phyloP scores from a whole-genome alignment of 129 eudicot genomes.

The Artemisia argyi region DNA sequence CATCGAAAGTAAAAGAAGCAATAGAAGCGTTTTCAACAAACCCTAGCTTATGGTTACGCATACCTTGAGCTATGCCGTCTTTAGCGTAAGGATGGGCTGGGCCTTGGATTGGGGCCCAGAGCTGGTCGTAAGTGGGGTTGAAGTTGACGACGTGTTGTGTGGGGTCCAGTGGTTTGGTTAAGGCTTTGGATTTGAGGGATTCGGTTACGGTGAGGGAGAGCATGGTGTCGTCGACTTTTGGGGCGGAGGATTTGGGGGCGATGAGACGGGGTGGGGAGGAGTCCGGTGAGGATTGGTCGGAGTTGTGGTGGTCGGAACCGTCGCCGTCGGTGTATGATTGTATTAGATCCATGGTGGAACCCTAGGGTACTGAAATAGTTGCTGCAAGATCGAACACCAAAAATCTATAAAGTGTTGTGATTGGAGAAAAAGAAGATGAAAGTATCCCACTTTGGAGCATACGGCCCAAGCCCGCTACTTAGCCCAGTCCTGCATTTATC shows the following conservation, averaged over 20 bases:
- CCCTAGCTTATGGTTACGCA: conserved; percentile 95
- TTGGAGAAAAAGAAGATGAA: too few relatives aligned
- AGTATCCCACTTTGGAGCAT: too few relatives aligned
- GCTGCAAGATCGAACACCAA: too few relatives aligned
- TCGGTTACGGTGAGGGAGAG: conserved; percentile 70
- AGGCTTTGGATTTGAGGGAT: conserved; percentile 38
- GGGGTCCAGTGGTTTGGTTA: conserved; percentile 75
- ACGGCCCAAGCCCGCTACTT: too few relatives aligned
- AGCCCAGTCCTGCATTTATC: too few relatives aligned
- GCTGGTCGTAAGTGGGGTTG: conserved; percentile 96
- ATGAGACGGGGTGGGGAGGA: conserved; percentile 74
- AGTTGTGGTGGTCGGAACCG: too few relatives aligned
- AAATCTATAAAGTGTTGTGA: too few relatives aligned
- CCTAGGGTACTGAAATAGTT: too few relatives aligned
- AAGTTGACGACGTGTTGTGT: conserved; percentile 75
- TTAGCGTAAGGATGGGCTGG: conserved; percentile 98
- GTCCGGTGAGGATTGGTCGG: conserved; percentile 33
- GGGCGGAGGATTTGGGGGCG: conserved; percentile 86
- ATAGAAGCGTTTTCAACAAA: conserved; percentile 82
- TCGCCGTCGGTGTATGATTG: too few relatives aligned
- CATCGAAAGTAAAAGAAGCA: conserved; percentile 73
- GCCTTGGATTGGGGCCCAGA: conserved; percentile 91
- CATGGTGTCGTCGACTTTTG: conserved; percentile 86
- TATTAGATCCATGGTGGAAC: too few relatives aligned
- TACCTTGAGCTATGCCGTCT: conserved; percentile 93